Percentiles rank a stretch among this genome's conserved stretches.
Conservation (phyloP, 2,329 filamentous ascomycete species). For the Leptographium wingfieldii region DNA sequence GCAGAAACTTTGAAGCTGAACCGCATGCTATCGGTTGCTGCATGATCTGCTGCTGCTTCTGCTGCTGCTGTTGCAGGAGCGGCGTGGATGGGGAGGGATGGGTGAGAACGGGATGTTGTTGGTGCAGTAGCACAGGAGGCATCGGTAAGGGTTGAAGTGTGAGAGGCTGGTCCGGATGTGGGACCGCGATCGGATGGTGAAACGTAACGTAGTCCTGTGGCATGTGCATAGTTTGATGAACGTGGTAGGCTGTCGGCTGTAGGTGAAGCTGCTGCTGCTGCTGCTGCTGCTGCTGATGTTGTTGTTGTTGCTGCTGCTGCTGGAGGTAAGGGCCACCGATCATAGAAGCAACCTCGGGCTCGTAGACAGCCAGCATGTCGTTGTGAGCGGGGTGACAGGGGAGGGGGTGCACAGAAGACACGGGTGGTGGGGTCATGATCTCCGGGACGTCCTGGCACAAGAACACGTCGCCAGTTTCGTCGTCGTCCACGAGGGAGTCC, state of each 20-base stretch:
- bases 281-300: not conserved
- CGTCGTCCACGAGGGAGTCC: constrained; percentile 15
- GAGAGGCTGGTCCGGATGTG: not conserved
- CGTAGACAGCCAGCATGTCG: constrained; percentile 25
- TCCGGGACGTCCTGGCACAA: constrained; percentile 29
- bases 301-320: constrained; percentile 27
- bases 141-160: constrained; percentile 9
- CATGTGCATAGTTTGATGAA: not conserved
- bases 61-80: not conserved
- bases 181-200: constrained; percentile 10
- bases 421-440: constrained; percentile 25
- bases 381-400: constrained; percentile 4
- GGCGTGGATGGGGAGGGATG: constrained; percentile 21
- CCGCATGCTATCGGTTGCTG: not conserved
- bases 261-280: constrained; percentile 19
- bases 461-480: constrained; percentile 23
- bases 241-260: not conserved
- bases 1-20: constrained; percentile 28
- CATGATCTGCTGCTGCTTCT: not conserved
- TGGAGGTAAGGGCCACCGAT: not conserved
- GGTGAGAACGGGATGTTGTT: constrained; percentile 4
- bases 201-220: constrained; percentile 1
- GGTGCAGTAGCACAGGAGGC: not conserved
- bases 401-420: constrained; percentile 9
- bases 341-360: constrained; percentile 29